Base-by-base conservation (phyloP, 2,329 filamentous ascomycete species). In the Diplodia mutila region DNA sequence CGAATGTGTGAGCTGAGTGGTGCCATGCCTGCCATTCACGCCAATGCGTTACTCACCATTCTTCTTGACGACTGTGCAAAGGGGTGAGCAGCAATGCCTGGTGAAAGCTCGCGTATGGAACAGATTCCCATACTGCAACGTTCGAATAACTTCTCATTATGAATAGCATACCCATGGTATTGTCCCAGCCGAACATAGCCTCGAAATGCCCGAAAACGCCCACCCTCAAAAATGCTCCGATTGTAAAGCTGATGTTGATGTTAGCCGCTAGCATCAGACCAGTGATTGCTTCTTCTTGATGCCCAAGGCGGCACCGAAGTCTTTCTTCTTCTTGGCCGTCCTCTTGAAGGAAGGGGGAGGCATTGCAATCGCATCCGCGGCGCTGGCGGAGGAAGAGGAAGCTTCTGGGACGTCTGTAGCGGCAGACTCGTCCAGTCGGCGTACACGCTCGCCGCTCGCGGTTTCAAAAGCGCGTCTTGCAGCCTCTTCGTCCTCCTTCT, bases 281-380 rank as follows among this genome's bases (percentile, higher is more conserved):
- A 67, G 23, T 8, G 65, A 64, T 16, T 54, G 34, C 46, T 93
- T 94, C 84, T 92, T 95, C 83, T 97, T 97, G 73, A 97, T 94
- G 1, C 94, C 93, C 59, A 97, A 79, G 25, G 89, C 82, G 16
- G 90, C 89, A 0, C 88, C 83, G 67, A 91, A 86, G 68, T 95
- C 89, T 79, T 95, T 97, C 82, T 97, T 98, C 81, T 92, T 90
- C 82, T 97, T 97, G 59, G 90, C 85, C 52, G 89, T 87, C 69
- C 91, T 85, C 78, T 91, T 91, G 75, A 94, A 96, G 0, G 87
- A 88, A 3, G 90, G 89, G 5, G 86, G 85, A 2, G 88, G 82
- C 27, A 66, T 68, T 4, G 74, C 74, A 3, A 69, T 68, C 32
- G 69, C 65, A 12, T 76, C 69, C 27, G 77, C 75, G 12, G 70